These are phyloP conservation scores for Phytophthora rubi DNA, from an alignment of 352 stramenopile genomes.

Conservation along the genomic window DNA sequence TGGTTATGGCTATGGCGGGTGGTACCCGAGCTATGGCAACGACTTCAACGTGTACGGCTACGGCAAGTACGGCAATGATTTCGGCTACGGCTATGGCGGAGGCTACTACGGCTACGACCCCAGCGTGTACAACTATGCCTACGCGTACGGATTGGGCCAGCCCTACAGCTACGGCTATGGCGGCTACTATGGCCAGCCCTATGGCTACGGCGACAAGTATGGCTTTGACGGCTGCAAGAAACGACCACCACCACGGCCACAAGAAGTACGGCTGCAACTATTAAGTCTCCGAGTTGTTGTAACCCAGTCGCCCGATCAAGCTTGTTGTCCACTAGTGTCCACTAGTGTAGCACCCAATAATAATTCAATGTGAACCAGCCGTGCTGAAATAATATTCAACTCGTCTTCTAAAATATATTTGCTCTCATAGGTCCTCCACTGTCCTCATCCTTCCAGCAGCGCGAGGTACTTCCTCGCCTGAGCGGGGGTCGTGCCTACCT, in stretches of 20 bases:
- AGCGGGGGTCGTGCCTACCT: conserved; percentile 12
- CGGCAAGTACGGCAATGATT: conserved; percentile 6
- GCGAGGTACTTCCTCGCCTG: conserved; percentile 25
- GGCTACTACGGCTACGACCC: conserved; percentile 3
- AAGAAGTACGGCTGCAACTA: background rate
- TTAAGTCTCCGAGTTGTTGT: background rate
- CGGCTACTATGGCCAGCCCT: background rate
- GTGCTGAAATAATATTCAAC: background rate
- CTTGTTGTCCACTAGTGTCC: background rate
- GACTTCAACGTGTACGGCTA: background rate
- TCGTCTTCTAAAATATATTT: background rate
- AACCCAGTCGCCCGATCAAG: background rate
- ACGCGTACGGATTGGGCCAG: background rate
- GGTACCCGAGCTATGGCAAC: conserved; percentile 1
- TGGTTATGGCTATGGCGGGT: background rate
- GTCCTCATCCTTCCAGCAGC: conserved; percentile 27
- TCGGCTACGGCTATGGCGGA: conserved; percentile 6
- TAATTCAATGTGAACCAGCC: background rate
- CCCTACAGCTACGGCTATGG: conserved; percentile 6
- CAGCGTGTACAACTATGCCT: conserved; percentile 5
- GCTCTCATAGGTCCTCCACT: background rate
- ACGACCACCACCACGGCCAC: background rate
- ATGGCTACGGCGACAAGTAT: background rate
- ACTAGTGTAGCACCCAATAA: background rate
- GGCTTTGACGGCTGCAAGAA: background rate